Base-by-base conservation (phyloP, 768 basidiomycete species). In the Russula foetens region DNA sequence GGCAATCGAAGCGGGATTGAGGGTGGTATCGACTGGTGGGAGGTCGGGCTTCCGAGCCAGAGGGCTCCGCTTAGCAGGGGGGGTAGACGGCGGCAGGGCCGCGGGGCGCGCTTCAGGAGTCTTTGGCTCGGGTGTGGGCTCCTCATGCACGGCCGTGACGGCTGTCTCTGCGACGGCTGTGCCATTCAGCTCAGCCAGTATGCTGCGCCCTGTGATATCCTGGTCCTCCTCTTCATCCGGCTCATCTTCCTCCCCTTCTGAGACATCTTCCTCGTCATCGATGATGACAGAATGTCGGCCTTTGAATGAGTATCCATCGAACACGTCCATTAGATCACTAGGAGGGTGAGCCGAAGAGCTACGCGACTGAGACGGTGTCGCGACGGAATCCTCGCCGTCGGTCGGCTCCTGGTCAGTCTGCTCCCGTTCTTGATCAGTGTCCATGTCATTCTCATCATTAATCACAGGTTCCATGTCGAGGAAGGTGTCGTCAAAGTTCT, bases 401-500 rank as follows among this genome's bases (percentile, higher is more conserved):
- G 81, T 86, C 52, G 82, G 79, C 63, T 88, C 88, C 8, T 79
- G 78, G 66, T 90, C 88, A 0, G 86, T 88, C 21, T 84, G 80
- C 24, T 78, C 78, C 14, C 81, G 82, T 62, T 86, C 85, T 66
- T 82, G 82, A 69, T 88, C 88, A 26, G 85, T 88, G 69, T 88
- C 85, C 56, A 76, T 77, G 53, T 78, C 77, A 38, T 81, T 78
- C 46, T 85, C 86, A 67, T 89, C 88, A 64, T 94, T 90, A 63
- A 98, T 84, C 50, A 90, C 86, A 24, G 94, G 92, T 65, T 89
- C 87, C 90, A 98, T 96, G 70, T 90, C 90, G 60, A 98, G 81
- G 84, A 97, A 98, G 43, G 91, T 86, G 63, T 95, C 91, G 72
- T 98, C 96, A 72, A 98, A 99, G 75, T 98, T 98, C 72, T 92